Conservation (phyloP, 371 early-diverging fungal species). For the Mortierella sp. region DNA sequence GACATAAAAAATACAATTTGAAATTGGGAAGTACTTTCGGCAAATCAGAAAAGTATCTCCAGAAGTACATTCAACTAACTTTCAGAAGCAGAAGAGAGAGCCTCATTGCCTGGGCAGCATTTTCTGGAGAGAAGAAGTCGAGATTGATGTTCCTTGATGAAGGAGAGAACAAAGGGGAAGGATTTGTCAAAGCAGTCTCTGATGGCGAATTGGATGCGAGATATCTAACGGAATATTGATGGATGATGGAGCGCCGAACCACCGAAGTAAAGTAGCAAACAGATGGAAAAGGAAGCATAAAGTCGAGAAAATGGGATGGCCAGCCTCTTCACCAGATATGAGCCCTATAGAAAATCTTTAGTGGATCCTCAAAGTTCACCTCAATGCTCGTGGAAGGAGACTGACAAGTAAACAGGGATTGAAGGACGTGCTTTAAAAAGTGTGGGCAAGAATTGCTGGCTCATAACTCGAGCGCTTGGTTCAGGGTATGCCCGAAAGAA, state of each 20-base stretch:
- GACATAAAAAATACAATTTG: no score
- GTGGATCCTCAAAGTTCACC: neutral
- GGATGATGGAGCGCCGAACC: neutral
- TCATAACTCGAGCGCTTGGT: neutral
- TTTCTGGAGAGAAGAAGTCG: neutral
- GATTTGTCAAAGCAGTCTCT: no score
- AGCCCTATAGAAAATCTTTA: neutral
- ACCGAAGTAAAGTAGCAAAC: neutral
- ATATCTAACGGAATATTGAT: neutral
- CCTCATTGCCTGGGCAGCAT: neutral
- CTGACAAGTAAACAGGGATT: neutral
- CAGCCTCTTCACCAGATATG: neutral
- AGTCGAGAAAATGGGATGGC: neutral
- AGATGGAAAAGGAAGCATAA: neutral
- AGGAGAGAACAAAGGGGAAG: no score
- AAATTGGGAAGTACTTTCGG: no score
- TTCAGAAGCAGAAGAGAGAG: neutral
- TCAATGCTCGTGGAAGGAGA: no score
- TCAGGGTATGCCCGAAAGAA: neutral
- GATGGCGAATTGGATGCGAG: neutral
- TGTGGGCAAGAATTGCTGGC: neutral
- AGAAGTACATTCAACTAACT: neutral
- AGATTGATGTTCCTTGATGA: no score
- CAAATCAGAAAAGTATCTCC: neutral
- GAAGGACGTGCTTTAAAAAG: neutral